Evolutionary conservation across 2,329 filamentous ascomycete species (phyloP).

Genomic region (Penicillium sp.): DNA sequence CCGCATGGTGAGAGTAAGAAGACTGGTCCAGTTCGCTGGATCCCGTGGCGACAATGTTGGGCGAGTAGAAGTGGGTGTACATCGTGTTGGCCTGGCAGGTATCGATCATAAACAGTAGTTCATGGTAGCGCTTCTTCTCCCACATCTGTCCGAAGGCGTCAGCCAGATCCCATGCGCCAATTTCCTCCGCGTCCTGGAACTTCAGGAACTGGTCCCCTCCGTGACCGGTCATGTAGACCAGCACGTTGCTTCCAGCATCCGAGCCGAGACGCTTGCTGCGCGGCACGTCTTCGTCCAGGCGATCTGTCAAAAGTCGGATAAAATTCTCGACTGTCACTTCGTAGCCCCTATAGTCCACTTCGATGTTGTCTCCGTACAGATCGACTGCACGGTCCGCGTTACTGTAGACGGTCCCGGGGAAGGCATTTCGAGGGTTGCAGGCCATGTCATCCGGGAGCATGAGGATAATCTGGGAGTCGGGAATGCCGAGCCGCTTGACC

Average conservation of each 20-base stretch:
- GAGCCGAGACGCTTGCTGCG: slow-evolving; percentile 89
- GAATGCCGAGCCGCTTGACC: slow-evolving; percentile 94
- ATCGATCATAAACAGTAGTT: slow-evolving; percentile 99
- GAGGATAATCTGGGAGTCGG: slow-evolving; percentile 97
- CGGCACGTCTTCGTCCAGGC: slow-evolving; percentile 90
- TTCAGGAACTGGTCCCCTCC: slow-evolving; percentile 97
- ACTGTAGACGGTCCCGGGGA: slow-evolving; percentile 96
- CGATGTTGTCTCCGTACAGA: slow-evolving; percentile 96
- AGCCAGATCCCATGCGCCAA: slow-evolving; percentile 89
- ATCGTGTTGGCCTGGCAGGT: slow-evolving; percentile 99
- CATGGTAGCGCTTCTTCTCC: slow-evolving; percentile 99
- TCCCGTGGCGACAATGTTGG: slow-evolving; percentile 97
- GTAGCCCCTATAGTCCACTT: slow-evolving; percentile 96
- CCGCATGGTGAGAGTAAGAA: slow-evolving; percentile 94
- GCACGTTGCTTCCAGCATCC: slow-evolving; percentile 90
- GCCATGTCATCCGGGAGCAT: slow-evolving; percentile 99
- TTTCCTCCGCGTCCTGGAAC: slow-evolving; percentile 97
- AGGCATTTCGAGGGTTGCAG: slow-evolving; percentile 96
- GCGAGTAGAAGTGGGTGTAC: slow-evolving; percentile 97
- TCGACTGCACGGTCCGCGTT: slow-evolving; percentile 94
- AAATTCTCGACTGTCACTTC: slow-evolving; percentile 99
- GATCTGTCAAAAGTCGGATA: slow-evolving; percentile 88
- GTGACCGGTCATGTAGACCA: slow-evolving; percentile 99
- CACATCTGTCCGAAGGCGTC: slow-evolving; percentile 99
- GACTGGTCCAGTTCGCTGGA: slow-evolving; percentile 93